Conservation (phyloP, 2,329 filamentous ascomycete species). For the Aspergillus intermedius region DNA sequence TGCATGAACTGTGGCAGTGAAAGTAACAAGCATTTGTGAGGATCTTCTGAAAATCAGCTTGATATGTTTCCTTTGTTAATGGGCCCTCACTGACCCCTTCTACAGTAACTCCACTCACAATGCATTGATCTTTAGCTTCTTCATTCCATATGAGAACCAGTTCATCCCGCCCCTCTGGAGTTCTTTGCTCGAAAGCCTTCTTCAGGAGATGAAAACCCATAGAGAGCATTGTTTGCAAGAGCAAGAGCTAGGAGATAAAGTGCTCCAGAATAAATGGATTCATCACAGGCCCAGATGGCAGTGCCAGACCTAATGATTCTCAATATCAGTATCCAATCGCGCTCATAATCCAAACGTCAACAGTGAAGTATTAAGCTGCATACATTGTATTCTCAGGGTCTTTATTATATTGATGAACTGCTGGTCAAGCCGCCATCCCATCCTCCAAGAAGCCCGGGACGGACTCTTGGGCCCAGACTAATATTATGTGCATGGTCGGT, state of each 20-base stretch:
- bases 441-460: conserved; percentile 5
- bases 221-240: conserved; percentile 4
- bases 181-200: conserved; percentile 9
- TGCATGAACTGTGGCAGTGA: conserved; percentile 4
- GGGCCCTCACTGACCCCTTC: conserved; percentile 3
- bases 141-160: conserved; percentile 6
- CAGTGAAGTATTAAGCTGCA: background rate
- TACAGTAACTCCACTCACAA: conserved; percentile 3
- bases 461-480: conserved; percentile 5
- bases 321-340: background rate
- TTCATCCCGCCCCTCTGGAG: conserved; percentile 3
- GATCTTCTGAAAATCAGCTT: conserved; percentile 1
- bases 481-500: conserved; percentile 3
- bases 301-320: background rate
- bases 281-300: conserved; percentile 3
- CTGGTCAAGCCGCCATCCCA: conserved; percentile 1
- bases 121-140: conserved; percentile 1
- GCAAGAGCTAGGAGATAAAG: conserved; percentile 3
- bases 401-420: conserved; percentile 1
- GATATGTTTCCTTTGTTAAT: conserved; percentile 3
- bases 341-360: background rate
- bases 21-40: conserved; percentile 4
- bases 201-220: background rate
- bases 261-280: conserved; percentile 1
- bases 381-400: background rate